These are phyloP conservation scores for Chytriomyces confervae DNA, from an alignment of 192 early-diverging fungal genomes.

Conservation along the genomic window DNA sequence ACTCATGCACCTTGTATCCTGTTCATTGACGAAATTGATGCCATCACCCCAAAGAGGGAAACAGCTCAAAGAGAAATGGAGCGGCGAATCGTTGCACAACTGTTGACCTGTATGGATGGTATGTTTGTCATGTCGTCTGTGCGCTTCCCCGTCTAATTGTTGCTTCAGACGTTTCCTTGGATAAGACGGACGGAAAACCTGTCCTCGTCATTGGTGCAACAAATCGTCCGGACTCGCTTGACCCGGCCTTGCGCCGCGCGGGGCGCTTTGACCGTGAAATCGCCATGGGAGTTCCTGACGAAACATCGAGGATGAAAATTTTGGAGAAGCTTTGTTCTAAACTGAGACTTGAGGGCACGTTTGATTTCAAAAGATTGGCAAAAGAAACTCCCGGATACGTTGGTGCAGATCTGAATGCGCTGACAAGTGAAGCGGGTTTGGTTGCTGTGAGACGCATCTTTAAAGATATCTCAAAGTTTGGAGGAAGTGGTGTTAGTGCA, in stretches of 20 bases:
- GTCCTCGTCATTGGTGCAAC: conserved; percentile 92
- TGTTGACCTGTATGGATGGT: conserved; percentile 95
- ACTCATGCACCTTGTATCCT: conserved; percentile 86
- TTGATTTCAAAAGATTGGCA: conserved; percentile 83
- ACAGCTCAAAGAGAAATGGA: conserved; percentile 96
- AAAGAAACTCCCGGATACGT: conserved; percentile 97
- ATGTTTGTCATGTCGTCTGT: conserved; percentile 29
- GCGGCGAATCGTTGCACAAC: conserved; percentile 92
- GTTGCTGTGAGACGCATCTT: conserved; percentile 86
- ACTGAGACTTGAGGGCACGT: conserved; percentile 78
- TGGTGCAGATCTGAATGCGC: conserved; percentile 93
- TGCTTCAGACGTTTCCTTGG: conserved; percentile 78
- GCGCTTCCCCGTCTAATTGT: conserved; percentile 10
- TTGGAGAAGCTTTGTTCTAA: conserved; percentile 77
- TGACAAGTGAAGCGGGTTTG: conserved; percentile 89
- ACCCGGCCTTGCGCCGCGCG: conserved; percentile 80
- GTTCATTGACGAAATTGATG: conserved; percentile 99
- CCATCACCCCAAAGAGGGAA: conserved; percentile 91
- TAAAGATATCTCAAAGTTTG: conserved; percentile 23
- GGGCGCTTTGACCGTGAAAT: conserved; percentile 91
- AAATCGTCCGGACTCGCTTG: conserved; percentile 86
- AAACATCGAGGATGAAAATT: conserved; percentile 82
- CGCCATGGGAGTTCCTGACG: conserved; percentile 87
- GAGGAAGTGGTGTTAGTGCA: not conserved
- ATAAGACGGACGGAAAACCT: conserved; percentile 84